phyloP scores from a whole-genome alignment of 2,329 filamentous ascomycete genomes.

The Fusarium haematococcum region DNA sequence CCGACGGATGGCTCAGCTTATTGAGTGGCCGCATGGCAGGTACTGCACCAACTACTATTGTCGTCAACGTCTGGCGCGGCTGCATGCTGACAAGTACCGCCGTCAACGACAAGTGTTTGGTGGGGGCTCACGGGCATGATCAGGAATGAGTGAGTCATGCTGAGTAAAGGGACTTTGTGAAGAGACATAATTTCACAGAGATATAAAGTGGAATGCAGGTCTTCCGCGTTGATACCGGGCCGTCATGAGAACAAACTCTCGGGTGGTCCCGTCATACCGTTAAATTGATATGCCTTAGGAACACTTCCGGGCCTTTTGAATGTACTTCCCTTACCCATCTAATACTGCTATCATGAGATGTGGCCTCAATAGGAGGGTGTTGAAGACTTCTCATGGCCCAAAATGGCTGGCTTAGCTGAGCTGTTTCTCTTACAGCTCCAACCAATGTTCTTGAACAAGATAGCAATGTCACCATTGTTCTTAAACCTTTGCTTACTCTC shows the following conservation, averaged over 20 bases:
- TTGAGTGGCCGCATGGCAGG: conserved; percentile 8
- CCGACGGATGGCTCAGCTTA: neutral
- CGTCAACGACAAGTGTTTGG: neutral
- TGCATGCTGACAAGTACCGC: neutral
- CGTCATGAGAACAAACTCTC: neutral
- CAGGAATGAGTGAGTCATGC: neutral
- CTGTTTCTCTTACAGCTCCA: neutral
- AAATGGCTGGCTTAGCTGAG: neutral
- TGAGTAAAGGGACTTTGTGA: neutral
- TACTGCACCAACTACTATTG: conserved; percentile 18
- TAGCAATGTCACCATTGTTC: neutral
- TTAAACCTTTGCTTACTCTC: neutral
- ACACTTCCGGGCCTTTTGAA: neutral
- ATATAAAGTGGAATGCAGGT: neutral
- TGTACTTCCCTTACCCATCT: neutral
- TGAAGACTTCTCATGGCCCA: neutral
- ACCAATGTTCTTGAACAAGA: neutral
- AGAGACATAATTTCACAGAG: neutral
- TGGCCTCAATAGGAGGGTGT: neutral
- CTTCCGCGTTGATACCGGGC: neutral
- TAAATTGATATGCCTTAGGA: neutral
- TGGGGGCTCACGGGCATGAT: neutral
- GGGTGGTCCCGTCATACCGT: neutral
- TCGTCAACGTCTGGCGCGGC: neutral
- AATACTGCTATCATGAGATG: neutral